Base-by-base conservation (phyloP, 139 green algal genomes). In the Chlorella sp. region DNA sequence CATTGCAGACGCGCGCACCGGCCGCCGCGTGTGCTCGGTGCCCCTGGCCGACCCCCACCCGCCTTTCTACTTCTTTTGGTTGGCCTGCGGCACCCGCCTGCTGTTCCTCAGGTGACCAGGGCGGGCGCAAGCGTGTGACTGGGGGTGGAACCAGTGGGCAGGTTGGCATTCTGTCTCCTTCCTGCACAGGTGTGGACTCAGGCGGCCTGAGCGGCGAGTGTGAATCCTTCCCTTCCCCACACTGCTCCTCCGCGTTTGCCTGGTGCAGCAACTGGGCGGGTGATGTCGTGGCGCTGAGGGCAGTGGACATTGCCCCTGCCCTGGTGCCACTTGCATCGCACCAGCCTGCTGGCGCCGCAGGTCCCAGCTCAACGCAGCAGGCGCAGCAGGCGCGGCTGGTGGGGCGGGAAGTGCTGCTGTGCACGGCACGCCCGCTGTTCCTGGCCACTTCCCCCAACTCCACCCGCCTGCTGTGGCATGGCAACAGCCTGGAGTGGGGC, bases 381-480 rank as follows among this genome's bases (percentile, higher is more conserved):
- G 51, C 51, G 12, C 51, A 60, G 51, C 51, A 60, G 51, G 51
- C 74, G n/a, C 78, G 13, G 30, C 25, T 6, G 12, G 39, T 17
- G 9, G n/a, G 18, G 0, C 36, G 38, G 17, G 64, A 73, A 20
- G 79, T 84, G 7, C 79, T 84, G 79, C 79, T 84, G 41, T 67
- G 79, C 30, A 78, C 79, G 6, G 47, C 41, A 3, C 79, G 65
- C 30, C 79, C 79, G 0, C 79, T 84, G 23, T 84, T 84, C 44
- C 64, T 84, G 9, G 44, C 44, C 15, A 26, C 44, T 65, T 68
- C 39, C 65, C 79, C 79, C 30, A 69, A 44, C 44, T 64, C 62
- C 79, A 84, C 79, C 20, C 65, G 79, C 38, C 62, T 84, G 9
- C 41, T 84, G n/a, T 84, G 79, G 79, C 79, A 84, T n/a, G 79